Conservation (phyloP, 1,284 basidiomycete genomes). For the Cystobasidiaceae sp. region DNA sequence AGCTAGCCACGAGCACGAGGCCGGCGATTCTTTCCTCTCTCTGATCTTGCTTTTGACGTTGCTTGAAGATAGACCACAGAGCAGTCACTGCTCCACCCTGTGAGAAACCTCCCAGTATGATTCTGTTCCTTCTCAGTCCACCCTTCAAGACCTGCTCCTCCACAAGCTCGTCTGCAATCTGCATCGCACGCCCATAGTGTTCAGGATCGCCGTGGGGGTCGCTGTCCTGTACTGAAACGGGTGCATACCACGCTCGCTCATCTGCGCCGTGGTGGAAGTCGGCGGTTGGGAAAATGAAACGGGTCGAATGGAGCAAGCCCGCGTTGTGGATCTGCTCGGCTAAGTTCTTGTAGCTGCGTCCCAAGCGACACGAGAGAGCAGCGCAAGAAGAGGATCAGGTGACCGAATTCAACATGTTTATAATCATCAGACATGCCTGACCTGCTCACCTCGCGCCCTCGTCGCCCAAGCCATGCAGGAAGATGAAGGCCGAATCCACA, state of each 20-base stretch:
- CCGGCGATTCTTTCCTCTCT: slow-evolving; percentile 9
- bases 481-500: slow-evolving; percentile 9
- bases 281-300: slow-evolving; percentile 26
- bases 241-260: slow-evolving; percentile 26
- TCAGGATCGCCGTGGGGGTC: slow-evolving; percentile 10
- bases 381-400: not conserved
- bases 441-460: slow-evolving; percentile 20
- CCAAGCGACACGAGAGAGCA: no score
- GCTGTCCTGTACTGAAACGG: slow-evolving; percentile 8
- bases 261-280: slow-evolving; percentile 22
- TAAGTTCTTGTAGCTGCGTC: slow-evolving; percentile 16
- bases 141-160: slow-evolving; percentile 13
- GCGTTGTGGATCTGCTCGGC: slow-evolving; percentile 28
- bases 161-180: slow-evolving; percentile 9
- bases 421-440: not conserved
- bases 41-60: not conserved
- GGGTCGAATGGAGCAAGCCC: slow-evolving; percentile 12
- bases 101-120: slow-evolving; percentile 22
- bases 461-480: slow-evolving; percentile 24
- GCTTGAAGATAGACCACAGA: slow-evolving; percentile 8
- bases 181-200: not conserved
- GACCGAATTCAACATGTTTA: not conserved
- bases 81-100: slow-evolving; percentile 23
- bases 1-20: slow-evolving; percentile 7
- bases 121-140: slow-evolving; percentile 9